phyloP scores from a whole-genome alignment of 306 rosid genomes.

The Leucaena leucocephala region DNA sequence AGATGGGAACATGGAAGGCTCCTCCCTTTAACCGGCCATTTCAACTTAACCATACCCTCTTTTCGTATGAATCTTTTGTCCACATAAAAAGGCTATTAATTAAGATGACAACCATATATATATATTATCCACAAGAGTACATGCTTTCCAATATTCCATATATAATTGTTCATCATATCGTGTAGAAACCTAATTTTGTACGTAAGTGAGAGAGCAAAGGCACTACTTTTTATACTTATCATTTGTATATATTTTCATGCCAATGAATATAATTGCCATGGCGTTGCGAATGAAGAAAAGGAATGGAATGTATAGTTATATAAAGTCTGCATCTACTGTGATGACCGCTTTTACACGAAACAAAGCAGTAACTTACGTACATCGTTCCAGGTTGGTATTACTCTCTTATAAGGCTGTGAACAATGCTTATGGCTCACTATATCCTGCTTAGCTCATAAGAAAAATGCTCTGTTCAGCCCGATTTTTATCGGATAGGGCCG shows the following conservation, averaged over 20 bases:
- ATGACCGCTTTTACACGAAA: slow-evolving; percentile 29
- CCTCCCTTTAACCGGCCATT: slow-evolving; percentile 35
- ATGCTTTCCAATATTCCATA: not conserved
- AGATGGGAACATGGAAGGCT: not conserved
- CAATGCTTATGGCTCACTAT: too few relatives aligned
- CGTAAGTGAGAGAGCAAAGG: not conserved
- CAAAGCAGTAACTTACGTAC: slow-evolving; percentile 8
- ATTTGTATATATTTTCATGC: not conserved
- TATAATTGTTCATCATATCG: not conserved
- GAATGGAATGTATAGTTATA: not conserved
- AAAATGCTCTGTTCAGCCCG: too few relatives aligned
- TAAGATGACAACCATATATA: too few relatives aligned
- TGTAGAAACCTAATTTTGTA: not conserved
- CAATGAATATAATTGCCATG: not conserved
- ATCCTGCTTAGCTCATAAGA: too few relatives aligned
- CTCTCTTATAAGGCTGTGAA: too few relatives aligned
- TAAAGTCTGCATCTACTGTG: slow-evolving; percentile 1
- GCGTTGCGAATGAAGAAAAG: not conserved
- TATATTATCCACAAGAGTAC: too few relatives aligned
- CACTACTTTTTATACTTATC: not conserved
- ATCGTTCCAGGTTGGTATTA: not conserved
- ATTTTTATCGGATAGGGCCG: too few relatives aligned
- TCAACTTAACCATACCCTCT: not conserved
- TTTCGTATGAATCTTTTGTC: too few relatives aligned
- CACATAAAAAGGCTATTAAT: too few relatives aligned